Conservation (phyloP, 2,329 filamentous ascomycete genomes). For the Penicillium sp. region DNA sequence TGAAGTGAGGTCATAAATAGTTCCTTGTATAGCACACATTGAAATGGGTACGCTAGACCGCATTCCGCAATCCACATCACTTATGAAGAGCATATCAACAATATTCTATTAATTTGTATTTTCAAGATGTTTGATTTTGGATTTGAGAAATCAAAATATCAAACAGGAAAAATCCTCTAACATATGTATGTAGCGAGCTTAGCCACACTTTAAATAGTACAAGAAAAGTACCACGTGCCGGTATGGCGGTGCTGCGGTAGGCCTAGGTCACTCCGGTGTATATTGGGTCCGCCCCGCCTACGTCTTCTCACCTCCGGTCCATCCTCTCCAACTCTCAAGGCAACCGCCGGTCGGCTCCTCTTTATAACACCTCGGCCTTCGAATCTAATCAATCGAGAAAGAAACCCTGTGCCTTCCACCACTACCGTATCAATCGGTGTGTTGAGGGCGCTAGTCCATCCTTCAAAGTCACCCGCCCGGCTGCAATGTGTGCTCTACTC, state of each 20-base stretch:
- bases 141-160: neutral
- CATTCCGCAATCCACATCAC: neutral
- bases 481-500: slow-evolving; percentile 20
- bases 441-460: slow-evolving; percentile 16
- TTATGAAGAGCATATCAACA: neutral
- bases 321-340: slow-evolving; percentile 17
- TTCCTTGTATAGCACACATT: neutral
- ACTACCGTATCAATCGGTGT: slow-evolving; percentile 9
- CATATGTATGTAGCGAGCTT: neutral
- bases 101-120: neutral
- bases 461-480: slow-evolving; percentile 10
- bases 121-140: neutral
- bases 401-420: neutral
- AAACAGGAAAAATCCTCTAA: too few species aligned
- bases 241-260: slow-evolving; percentile 10
- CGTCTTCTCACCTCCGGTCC: slow-evolving; percentile 9
- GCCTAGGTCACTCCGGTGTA: slow-evolving; percentile 17
- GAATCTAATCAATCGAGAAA: neutral
- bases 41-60: neutral
- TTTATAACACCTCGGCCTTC: slow-evolving; percentile 5
- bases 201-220: slow-evolving; percentile 11
- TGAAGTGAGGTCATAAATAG: neutral
- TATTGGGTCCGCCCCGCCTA: slow-evolving; percentile 16
- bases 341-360: slow-evolving; percentile 28
- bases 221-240: slow-evolving; percentile 21